These are phyloP conservation scores for Penicillium sp. DNA, from an alignment of 2,329 filamentous ascomycete genomes.

Conservation along the genomic window DNA sequence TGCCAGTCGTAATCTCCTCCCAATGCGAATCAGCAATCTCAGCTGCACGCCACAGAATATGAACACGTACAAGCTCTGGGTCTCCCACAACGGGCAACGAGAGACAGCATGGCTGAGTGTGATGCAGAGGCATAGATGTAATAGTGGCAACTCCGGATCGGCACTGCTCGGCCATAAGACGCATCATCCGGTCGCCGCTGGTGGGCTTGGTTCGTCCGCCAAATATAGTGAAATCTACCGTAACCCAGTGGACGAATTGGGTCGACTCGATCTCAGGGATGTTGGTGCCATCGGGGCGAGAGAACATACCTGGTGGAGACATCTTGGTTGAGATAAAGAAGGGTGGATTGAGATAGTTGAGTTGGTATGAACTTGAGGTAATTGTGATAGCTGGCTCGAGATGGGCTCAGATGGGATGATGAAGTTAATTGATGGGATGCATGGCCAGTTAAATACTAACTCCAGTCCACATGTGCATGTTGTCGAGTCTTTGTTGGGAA, in stretches of 20 bases:
- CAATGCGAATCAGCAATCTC: slow-evolving; percentile 1
- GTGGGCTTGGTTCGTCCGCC: background rate
- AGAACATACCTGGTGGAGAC: slow-evolving; percentile 2
- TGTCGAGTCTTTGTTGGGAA: background rate
- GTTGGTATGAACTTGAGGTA: background rate
- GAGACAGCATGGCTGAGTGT: background rate
- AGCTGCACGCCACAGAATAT: background rate
- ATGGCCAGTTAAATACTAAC: background rate
- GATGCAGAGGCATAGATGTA: background rate
- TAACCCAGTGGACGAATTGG: background rate
- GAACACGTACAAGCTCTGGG: background rate
- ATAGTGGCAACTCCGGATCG: background rate
- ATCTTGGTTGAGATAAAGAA: background rate
- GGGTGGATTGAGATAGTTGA: background rate
- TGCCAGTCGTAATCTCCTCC: background rate
- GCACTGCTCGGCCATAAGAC: slow-evolving; percentile 5
- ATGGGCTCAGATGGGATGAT: background rate
- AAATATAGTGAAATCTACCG: background rate
- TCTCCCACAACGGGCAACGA: background rate
- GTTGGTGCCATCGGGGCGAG: background rate
- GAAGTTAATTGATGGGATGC: background rate
- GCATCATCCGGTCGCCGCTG: background rate
- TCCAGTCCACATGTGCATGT: background rate
- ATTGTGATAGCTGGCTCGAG: background rate
- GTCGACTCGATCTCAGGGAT: background rate